Conservation (phyloP, 805 yeast genomes). For the Yarrowia deformans region DNA sequence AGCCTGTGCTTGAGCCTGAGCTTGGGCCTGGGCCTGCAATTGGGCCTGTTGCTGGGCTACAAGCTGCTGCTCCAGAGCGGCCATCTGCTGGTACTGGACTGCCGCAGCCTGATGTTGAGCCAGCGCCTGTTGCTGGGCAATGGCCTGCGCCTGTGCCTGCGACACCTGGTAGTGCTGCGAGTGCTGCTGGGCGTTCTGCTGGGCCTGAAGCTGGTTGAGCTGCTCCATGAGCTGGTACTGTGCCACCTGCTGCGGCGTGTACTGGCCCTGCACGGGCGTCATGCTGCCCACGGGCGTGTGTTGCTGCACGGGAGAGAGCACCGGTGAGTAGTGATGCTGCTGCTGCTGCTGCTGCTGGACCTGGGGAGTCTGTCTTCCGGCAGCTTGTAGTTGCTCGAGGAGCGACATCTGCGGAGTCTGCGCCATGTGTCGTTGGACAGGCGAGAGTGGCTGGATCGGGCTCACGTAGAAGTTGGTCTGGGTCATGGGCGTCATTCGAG, state of each 20-base stretch:
- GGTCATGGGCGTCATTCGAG: conserved; percentile 30
- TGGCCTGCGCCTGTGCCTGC: conserved; percentile 23
- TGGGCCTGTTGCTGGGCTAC: conserved; percentile 29
- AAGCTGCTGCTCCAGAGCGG: conserved; percentile 18
- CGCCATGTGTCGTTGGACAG: conserved; percentile 34
- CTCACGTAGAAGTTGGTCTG: conserved; percentile 19
- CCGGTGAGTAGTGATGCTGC: conserved; percentile 17
- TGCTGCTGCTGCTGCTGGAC: neutral
- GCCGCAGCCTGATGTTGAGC: conserved; percentile 27
- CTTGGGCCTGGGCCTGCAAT: conserved; percentile 5
- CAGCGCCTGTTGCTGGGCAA: conserved; percentile 6
- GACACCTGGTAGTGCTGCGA: conserved; percentile 4
- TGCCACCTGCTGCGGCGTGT: conserved; percentile 25
- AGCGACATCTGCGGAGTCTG: conserved; percentile 28
- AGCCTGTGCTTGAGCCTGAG: conserved; percentile 11
- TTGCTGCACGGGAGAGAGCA: conserved; percentile 22
- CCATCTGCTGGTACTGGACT: conserved; percentile 29
- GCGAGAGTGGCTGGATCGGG: conserved; percentile 32
- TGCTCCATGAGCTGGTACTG: conserved; percentile 31
- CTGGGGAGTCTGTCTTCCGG: conserved; percentile 22
- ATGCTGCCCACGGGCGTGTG: conserved; percentile 19
- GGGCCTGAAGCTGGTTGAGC: conserved; percentile 24
- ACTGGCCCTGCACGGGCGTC: conserved; percentile 19
- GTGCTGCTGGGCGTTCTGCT: conserved; percentile 25
- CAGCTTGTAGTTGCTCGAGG: conserved; percentile 25